Evolutionary conservation across 106 monocot genomes (phyloP).

Genomic region (Narthecium ossifragum): DNA sequence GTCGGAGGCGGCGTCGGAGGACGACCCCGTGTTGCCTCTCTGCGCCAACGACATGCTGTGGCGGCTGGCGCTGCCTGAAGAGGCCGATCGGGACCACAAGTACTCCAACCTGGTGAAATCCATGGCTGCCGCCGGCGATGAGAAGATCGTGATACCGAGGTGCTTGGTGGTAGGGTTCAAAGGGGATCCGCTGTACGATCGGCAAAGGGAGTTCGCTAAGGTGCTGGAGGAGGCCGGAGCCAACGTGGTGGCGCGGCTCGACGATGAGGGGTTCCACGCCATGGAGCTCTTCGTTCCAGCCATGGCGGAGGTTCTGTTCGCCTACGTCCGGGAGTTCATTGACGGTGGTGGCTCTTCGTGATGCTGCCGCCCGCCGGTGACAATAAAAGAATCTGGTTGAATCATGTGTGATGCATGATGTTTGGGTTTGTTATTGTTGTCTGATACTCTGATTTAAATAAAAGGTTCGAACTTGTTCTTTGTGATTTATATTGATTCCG

Average conservation of each 20-base stretch:
- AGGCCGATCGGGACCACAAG: conserved; percentile 37
- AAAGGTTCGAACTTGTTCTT: no score
- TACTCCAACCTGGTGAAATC: conserved; percentile 32
- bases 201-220: conserved; percentile 33
- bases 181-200: conserved; percentile 51
- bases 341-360: background rate
- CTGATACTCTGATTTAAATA: background rate
- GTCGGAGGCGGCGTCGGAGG: conserved; percentile 26
- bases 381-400: no score
- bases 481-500: no score
- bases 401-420: background rate
- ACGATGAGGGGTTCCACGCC: conserved; percentile 32
- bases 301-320: conserved; percentile 18
- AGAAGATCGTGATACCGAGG: conserved; percentile 11
- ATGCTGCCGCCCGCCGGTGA: background rate
- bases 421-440: background rate
- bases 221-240: conserved; percentile 23
- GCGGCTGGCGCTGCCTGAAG: conserved; percentile 42
- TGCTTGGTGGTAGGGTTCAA: conserved; percentile 30
- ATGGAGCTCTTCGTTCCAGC: conserved; percentile 32
- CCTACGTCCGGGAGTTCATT: conserved; percentile 27
- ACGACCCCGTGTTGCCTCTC: conserved; percentile 36
- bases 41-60: conserved; percentile 35
- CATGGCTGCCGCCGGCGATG: background rate
- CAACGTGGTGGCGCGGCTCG: conserved; percentile 17